Evolutionary conservation across 805 yeast species (phyloP).

Genomic region (Zygotorulaspora danielsina): DNA sequence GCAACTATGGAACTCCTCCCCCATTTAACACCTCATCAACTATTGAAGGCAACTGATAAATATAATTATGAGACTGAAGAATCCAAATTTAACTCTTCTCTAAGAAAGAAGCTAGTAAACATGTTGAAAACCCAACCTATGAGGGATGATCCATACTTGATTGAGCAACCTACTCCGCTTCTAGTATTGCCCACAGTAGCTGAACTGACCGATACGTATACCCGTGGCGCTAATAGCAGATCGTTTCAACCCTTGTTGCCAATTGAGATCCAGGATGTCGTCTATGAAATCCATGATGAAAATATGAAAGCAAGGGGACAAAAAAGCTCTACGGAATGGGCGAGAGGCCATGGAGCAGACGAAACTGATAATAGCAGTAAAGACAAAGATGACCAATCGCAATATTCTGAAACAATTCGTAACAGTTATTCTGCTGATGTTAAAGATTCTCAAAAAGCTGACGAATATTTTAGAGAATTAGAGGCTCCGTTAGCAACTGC

Average conservation of each 20-base stretch:
- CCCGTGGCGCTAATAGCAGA: constrained; percentile 45
- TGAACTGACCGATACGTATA: constrained; percentile 72
- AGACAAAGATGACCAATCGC: constrained; percentile 10
- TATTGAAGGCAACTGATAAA: constrained; percentile 63
- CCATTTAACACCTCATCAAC: constrained; percentile 60
- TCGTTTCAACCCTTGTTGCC: constrained; percentile 71
- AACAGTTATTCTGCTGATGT: neutral
- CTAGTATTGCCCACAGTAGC: constrained; percentile 66
- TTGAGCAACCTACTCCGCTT: constrained; percentile 50
- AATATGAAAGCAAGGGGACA: constrained; percentile 28
- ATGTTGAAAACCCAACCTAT: constrained; percentile 18
- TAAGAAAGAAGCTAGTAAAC: constrained; percentile 36
- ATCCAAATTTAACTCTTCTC: constrained; percentile 52
- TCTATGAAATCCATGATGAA: constrained; percentile 61
- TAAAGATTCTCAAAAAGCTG: constrained; percentile 47
- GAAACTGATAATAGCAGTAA: constrained; percentile 17
- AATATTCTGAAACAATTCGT: constrained; percentile 1
- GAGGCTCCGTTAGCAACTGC: constrained; percentile 55
- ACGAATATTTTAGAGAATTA: constrained; percentile 63
- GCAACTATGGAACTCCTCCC: constrained; percentile 51
- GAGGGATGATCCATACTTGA: constrained; percentile 32
- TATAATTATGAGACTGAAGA: constrained; percentile 87
- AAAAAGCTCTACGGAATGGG: constrained; percentile 11
- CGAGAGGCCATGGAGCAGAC: constrained; percentile 11
- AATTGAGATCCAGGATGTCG: constrained; percentile 58